Evolutionary conservation across 495 filamentous ascomycete genomes (phyloP), one percentile per base, ranked within the genome.

Genomic region (Penicillium crystallinum): DNA sequence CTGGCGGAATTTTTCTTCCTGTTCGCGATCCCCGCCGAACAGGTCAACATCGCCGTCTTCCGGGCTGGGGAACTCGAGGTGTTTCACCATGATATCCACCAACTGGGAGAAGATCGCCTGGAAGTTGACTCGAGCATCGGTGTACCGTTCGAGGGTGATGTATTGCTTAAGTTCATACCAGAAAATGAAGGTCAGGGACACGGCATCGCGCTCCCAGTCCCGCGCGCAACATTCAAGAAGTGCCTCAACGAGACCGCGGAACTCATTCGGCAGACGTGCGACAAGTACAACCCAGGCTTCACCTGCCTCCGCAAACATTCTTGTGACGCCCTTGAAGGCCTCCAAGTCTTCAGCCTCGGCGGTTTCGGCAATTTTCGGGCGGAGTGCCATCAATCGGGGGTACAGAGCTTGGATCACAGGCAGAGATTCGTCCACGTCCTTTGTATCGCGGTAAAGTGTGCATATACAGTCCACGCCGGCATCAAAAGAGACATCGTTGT

Each of bases 131-230:
- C 91, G 81, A 14, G 91, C 87, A 49, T 90, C 78, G n/a, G 84
- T 85, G 62, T 96, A 97, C 52, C 84, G 85, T 6, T 96, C 91
- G 30, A 97, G 69, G 6, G 89, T 88, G 29, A 97, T 76, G 62
- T 95, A 96, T 71, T 96, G 90, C 74, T 99, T 99, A 47, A 99
- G 74, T 66, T 99, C 93, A 67, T 95, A 97, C 93, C 93, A 99
- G 73, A 97, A 97, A 45, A 83, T 81, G 68, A 97, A 97, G 0
- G 93, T 99, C 52, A 91, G 81, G 23, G 88, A 85, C 46, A 97
- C 86, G 8, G 89, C 90, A 45, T 97, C 93, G 49, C 87, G 78
- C 44, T 97, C 91, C 65, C 83, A 82, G 66, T 99, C 93, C 55
- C 84, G 77, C 19, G 86, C 86, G 54, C 86, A 89, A 66, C 91